These are phyloP conservation scores for Geotrichum fermentans DNA, from an alignment of 1,139 yeast species.

Conservation along the genomic window DNA sequence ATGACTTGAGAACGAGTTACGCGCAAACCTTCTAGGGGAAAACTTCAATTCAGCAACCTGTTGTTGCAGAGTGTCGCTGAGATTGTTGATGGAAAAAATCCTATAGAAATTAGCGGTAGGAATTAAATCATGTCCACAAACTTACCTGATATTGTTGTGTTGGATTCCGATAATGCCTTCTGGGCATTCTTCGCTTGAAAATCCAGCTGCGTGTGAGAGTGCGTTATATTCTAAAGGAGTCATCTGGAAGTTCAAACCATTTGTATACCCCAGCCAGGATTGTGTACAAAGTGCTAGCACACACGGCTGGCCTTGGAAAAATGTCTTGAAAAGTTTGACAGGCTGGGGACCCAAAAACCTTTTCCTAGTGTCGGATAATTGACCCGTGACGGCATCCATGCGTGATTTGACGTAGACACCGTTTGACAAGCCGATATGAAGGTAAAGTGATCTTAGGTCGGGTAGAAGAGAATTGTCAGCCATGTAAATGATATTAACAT, in stretches of 20 bases:
- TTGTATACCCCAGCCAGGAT: constrained; percentile 42
- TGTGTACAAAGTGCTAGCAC: constrained; percentile 41
- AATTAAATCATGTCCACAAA: background rate
- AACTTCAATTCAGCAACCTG: constrained; percentile 44
- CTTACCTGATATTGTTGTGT: constrained; percentile 42
- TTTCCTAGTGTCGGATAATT: constrained; percentile 60
- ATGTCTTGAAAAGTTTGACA: constrained; percentile 44
- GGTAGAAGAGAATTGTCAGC: constrained; percentile 24
- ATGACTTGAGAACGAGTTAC: constrained; percentile 28
- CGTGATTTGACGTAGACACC: constrained; percentile 72
- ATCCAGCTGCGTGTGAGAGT: constrained; percentile 45
- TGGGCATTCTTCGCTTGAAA: constrained; percentile 60
- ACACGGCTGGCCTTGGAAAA: constrained; percentile 30
- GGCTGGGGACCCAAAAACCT: constrained; percentile 69
- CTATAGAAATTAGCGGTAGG: constrained; percentile 24
- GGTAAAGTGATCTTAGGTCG: constrained; percentile 32
- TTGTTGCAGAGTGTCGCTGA: constrained; percentile 46
- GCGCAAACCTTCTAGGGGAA: constrained; percentile 50
- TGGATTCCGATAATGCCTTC: constrained; percentile 60
- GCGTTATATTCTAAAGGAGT: constrained; percentile 35
- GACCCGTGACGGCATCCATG: constrained; percentile 58
- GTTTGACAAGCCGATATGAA: constrained; percentile 76
- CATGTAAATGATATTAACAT: constrained; percentile 47
- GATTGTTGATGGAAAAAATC: constrained; percentile 57
- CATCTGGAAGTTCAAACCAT: constrained; percentile 29